Conservation (phyloP, 345 rosid species). For the Nasturtium officinale region DNA sequence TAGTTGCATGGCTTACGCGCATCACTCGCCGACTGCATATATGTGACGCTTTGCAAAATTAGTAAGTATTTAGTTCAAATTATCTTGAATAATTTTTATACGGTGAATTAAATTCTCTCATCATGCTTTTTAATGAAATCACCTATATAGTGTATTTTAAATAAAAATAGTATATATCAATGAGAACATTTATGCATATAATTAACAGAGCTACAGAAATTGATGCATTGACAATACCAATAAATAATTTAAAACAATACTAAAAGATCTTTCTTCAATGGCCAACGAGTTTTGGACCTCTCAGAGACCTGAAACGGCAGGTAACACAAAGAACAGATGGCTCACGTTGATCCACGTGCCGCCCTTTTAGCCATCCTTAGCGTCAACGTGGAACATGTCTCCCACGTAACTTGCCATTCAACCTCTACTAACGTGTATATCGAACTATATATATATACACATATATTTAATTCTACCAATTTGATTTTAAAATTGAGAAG, state of each 20-base stretch:
- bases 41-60: slow-evolving; percentile 47
- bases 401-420: slow-evolving; percentile 33
- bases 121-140: neutral
- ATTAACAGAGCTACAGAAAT: slow-evolving; percentile 28
- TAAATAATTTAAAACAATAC: neutral
- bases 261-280: slow-evolving; percentile 13
- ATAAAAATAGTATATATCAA: too few species aligned
- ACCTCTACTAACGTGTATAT: neutral
- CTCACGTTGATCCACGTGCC: slow-evolving; percentile 29
- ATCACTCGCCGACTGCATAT: slow-evolving; percentile 41
- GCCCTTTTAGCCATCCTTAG: slow-evolving; percentile 17
- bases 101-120: neutral
- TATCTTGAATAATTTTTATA: neutral
- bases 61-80: neutral
- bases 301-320: slow-evolving; percentile 35
- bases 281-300: slow-evolving; percentile 13
- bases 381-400: slow-evolving; percentile 41
- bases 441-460: neutral
- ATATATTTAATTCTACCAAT: too few species aligned
- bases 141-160: neutral
- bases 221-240: slow-evolving; percentile 19
- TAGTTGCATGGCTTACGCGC: slow-evolving; percentile 69
- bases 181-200: slow-evolving; percentile 13
- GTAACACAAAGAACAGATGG: slow-evolving; percentile 24
- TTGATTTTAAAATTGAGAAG: neutral